Evolutionary conservation across 2,329 filamentous ascomycete species (phyloP).

Genomic region (Bipolaris bicolor): DNA sequence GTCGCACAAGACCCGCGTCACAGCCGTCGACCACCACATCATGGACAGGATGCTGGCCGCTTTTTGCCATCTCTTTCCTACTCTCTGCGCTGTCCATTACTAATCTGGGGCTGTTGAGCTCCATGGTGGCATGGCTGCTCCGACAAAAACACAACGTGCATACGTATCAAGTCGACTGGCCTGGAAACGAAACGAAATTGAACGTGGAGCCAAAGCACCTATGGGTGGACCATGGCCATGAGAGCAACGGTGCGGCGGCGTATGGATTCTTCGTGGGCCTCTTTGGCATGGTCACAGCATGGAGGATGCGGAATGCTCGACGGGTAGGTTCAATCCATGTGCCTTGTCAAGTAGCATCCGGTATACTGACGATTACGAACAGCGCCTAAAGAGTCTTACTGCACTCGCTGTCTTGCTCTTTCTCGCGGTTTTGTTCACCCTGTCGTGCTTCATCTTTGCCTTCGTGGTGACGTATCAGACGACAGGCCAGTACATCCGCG

Average conservation of each 20-base stretch:
- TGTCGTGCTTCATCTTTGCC: slow-evolving; percentile 40
- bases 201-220: slow-evolving; percentile 33
- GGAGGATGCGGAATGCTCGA: slow-evolving; percentile 24
- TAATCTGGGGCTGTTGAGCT: slow-evolving; percentile 39
- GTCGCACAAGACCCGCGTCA: slow-evolving; percentile 6
- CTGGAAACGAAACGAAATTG: slow-evolving; percentile 27
- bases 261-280: slow-evolving; percentile 44
- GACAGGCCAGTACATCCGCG: slow-evolving; percentile 30
- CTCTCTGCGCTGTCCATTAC: slow-evolving; percentile 41
- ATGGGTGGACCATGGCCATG: slow-evolving; percentile 41
- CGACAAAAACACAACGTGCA: slow-evolving; percentile 37
- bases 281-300: slow-evolving; percentile 39
- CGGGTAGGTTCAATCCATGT: slow-evolving; percentile 7
- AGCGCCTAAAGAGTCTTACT: slow-evolving; percentile 41
- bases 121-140: slow-evolving; percentile 43
- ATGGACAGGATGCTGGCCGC: slow-evolving; percentile 18
- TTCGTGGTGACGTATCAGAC: slow-evolving; percentile 41
- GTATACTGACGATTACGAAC: slow-evolving; percentile 2
- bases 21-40: slow-evolving; percentile 12
- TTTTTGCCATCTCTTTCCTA: slow-evolving; percentile 30
- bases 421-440: slow-evolving; percentile 36
- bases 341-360: neutral
- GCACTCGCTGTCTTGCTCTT: slow-evolving; percentile 45
- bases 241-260: slow-evolving; percentile 37
- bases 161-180: slow-evolving; percentile 33